Percentiles rank a stretch among this genome's conserved stretches.
phyloP scores from a whole-genome alignment of 225 moss, liverwort and hornwort genomes.

The Physcomitrium patens region DNA sequence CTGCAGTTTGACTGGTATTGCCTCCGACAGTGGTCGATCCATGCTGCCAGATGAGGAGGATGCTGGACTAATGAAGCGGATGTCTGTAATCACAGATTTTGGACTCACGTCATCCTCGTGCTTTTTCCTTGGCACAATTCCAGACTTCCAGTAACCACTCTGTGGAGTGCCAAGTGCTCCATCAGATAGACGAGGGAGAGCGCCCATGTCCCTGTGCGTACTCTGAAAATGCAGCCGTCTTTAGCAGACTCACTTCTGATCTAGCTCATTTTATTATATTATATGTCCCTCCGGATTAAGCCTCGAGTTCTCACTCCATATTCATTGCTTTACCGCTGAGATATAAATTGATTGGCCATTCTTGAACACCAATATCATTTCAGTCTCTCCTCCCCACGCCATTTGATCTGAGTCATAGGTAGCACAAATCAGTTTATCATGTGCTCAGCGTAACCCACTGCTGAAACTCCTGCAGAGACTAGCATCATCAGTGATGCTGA shows the following conservation, averaged over 20 bases:
- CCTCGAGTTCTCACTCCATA: not conserved
- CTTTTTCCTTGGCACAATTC: constrained; percentile 23
- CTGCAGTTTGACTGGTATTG: constrained; percentile 27
- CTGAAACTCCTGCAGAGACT: not conserved
- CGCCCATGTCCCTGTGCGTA: constrained; percentile 8
- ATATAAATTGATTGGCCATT: not conserved
- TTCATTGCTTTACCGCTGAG: not conserved
- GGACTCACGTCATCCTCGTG: constrained; percentile 38
- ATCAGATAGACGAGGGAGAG: constrained; percentile 27
- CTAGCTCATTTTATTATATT: constrained; percentile 5
- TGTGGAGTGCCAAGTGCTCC: constrained; percentile 24
- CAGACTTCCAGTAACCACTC: constrained; percentile 23
- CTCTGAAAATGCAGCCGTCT: constrained; percentile 9
- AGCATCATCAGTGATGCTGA: constrained; percentile 8
- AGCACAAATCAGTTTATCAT: not conserved
- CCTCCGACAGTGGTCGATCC: constrained; percentile 31
- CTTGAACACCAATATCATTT: not conserved
- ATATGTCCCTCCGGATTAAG: not conserved
- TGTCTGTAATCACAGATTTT: constrained; percentile 44
- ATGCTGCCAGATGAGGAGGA: constrained; percentile 54
- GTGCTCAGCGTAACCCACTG: constrained; percentile 1
- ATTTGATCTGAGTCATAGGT: not conserved
- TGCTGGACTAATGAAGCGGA: constrained; percentile 46
- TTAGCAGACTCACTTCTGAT: constrained; percentile 2
- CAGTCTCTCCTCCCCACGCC: constrained; percentile 9